Evolutionary conservation across 257 asterid genomes (phyloP).

Genomic region (Solanum chilense): DNA sequence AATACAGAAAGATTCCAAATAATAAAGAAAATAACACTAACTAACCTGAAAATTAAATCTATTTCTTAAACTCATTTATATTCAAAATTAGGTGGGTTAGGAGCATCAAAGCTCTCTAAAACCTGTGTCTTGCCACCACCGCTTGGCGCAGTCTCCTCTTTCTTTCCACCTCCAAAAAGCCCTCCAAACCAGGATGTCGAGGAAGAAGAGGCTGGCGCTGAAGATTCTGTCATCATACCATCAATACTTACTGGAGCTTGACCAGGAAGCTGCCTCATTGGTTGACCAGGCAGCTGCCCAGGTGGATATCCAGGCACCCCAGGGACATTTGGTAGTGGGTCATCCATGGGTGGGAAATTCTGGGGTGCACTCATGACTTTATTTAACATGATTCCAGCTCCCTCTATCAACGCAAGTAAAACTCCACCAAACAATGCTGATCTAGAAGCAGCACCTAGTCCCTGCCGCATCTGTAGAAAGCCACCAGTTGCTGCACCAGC

Average conservation of each 20-base stretch:
- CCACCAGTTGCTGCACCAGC: slow-evolving; percentile 30
- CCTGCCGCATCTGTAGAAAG: slow-evolving; percentile 21
- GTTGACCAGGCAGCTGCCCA: slow-evolving; percentile 52
- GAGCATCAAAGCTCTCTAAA: slow-evolving; percentile 92
- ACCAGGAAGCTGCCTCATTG: slow-evolving; percentile 55
- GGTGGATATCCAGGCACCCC: slow-evolving; percentile 20
- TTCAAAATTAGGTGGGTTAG: slow-evolving; percentile 82
- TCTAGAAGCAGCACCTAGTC: slow-evolving; percentile 6
- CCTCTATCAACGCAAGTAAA: slow-evolving; percentile 20
- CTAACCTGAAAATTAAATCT: neutral
- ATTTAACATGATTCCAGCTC: slow-evolving; percentile 21
- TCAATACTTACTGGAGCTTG: slow-evolving; percentile 45
- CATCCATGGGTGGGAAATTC: slow-evolving; percentile 58
- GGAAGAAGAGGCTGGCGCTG: slow-evolving; percentile 19
- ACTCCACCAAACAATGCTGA: slow-evolving; percentile 22
- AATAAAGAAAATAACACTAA: neutral
- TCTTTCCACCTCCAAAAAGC: slow-evolving; percentile 48
- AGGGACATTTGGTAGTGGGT: slow-evolving; percentile 30
- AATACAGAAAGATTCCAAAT: neutral
- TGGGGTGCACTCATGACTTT: slow-evolving; percentile 10
- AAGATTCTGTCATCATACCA: slow-evolving; percentile 16
- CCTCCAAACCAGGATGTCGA: slow-evolving; percentile 76
- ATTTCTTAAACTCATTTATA: slow-evolving; percentile 35
- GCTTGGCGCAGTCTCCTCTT: slow-evolving; percentile 30
- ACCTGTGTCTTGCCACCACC: slow-evolving; percentile 76